Evolutionary conservation across 176 grass and related monocot species (phyloP).

Genomic region (Aegilops longissima): DNA sequence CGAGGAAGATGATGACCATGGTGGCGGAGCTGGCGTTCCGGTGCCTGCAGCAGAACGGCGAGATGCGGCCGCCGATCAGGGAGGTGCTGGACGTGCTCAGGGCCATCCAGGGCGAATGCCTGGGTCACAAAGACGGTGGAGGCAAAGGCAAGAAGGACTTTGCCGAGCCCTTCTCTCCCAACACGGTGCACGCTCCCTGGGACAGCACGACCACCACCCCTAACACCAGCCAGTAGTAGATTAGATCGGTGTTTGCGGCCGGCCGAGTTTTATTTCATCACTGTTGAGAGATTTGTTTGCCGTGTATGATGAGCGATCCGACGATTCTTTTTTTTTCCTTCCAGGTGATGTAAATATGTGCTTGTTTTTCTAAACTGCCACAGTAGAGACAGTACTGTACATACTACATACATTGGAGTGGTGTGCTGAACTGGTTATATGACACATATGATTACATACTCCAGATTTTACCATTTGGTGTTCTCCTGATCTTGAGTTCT

Average conservation of each 20-base stretch:
- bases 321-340: constrained; percentile 3
- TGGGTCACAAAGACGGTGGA: constrained; percentile 22
- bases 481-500: neutral
- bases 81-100: constrained; percentile 75
- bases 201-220: constrained; percentile 63
- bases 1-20: constrained; percentile 82
- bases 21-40: constrained; percentile 91
- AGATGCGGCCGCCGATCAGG: constrained; percentile 84
- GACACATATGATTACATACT: neutral
- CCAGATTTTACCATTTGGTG: neutral
- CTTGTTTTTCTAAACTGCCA: neutral
- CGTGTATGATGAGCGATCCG: neutral
- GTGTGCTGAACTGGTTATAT: neutral
- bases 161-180: constrained; percentile 35
- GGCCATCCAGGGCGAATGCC: constrained; percentile 40
- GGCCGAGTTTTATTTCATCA: neutral
- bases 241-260: neutral
- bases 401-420: neutral
- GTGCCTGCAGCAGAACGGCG: constrained; percentile 83
- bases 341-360: constrained; percentile 35
- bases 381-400: neutral
- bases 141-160: constrained; percentile 50
- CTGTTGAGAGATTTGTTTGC: neutral
- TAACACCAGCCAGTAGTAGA: constrained; percentile 48
- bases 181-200: constrained; percentile 64